Evolutionary conservation across 768 basidiomycete genomes (phyloP), one percentile per base, ranked within the genome.

Genomic region (Rhodotorula diobovata): DNA sequence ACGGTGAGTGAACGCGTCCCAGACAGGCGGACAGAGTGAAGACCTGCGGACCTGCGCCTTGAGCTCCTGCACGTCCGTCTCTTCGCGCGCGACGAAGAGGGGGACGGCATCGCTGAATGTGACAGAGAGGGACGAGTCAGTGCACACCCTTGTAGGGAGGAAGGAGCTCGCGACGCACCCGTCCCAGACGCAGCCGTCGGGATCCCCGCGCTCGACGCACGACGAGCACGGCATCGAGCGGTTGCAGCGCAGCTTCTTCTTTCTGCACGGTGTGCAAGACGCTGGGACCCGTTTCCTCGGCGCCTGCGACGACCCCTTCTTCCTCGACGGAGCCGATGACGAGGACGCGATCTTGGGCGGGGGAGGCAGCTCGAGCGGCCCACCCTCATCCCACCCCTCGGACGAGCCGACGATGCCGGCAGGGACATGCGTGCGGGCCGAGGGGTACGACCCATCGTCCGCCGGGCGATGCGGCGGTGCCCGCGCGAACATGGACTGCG

Each of bases 161-260:
- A 15, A 43, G 43, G 1, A n/a, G n/a, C n/a, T n/a, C n/a, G 2
- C 11, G 15, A 43, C 72, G 56, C 35, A 73, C 72, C 64, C 72
- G 39, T 73, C 68, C 72, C 72, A 73, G 12, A 63, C 16, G 45
- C 72, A 73, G 2, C 58, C 63, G 10, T 58, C 35, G 9, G 65
- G 65, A 28, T 66, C 65, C 0, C 72, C 72, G 0, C 68, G 68
- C 18, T 57, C 66, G 28, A 71, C 45, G 51, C 70, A 71, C 7
- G 70, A 71, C 25, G 66, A 53, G 37, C 70, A 71, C 23, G 70
- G 70, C n/a, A 71, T 35, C 15, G 56, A 37, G 16, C 70, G 59
- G 48, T 71, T 59, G 45, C 70, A 71, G 50, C 66, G 39, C 32
- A 71, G 62, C 61, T 71, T 71, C 70, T 71, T 71, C 61, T 61